Base-by-base conservation (phyloP, 75 land plant genomes). In the Azolla pinnata region DNA sequence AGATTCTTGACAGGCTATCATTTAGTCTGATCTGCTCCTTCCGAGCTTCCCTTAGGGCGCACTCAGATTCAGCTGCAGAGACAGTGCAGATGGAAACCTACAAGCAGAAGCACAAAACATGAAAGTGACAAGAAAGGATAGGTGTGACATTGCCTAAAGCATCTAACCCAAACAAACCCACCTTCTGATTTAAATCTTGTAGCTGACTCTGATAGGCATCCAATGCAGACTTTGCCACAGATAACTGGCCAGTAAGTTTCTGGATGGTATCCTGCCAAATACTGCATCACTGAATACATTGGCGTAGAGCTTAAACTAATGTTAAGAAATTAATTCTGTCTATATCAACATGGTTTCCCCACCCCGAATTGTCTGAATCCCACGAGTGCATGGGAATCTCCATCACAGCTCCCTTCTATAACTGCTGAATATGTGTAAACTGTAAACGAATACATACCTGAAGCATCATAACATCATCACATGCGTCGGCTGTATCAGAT, bases 191-290 rank as follows among this genome's bases (percentile, higher is more conserved):
- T 24, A 80, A 26, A 19, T 76, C 72, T 47, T 71, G 71, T 23
- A 80, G 19, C 14, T 75, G 81, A 47, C 65, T 66, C 51, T 69
- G 54, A 31, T 69, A 75, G 34, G 26, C 60, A 46, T 79, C 78
- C 44, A 81, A 48, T 18, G 61, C 59, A 23, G 73, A 54, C 38
- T 49, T 68, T 0, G 76, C 63, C 44, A 54, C 67, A 1, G 68
- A 42, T 0, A 86, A 69, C 64, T 83, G 88, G 4, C 44, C 49
- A 58, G 77, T 85, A 68, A 86, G 62, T 51, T 73, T 77, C 66
- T 60, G 67, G 30, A 83, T 65, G 30, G 72, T 69, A 16, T 33
- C 66, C 8, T 62, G 54, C 40, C 40, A 35, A 35, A 35, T 5
- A 35, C 40, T 5, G 10, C 40, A 35, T 35, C 40, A 35, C 10